phyloP scores from a whole-genome alignment of 495 filamentous ascomycete species.

The Neurospora sp. region DNA sequence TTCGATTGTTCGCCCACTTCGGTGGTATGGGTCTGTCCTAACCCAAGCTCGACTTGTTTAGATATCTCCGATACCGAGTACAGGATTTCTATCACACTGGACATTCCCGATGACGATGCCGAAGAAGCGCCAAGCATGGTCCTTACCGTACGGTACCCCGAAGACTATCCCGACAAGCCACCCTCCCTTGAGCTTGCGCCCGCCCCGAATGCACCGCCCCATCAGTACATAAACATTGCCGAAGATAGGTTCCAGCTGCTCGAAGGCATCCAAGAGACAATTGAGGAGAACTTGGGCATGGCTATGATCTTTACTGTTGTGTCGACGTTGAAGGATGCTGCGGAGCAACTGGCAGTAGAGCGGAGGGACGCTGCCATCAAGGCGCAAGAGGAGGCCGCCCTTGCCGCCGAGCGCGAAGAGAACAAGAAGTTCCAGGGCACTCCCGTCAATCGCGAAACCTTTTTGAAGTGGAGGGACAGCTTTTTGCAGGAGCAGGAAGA shows the following conservation, averaged over 20 bases:
- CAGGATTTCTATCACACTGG: slow-evolving; percentile 70
- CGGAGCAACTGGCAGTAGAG: slow-evolving; percentile 66
- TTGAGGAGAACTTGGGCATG: slow-evolving; percentile 89
- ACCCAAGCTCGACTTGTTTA: slow-evolving; percentile 19
- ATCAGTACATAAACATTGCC: slow-evolving; percentile 46
- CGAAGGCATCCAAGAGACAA: slow-evolving; percentile 51
- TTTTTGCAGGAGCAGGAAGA: slow-evolving; percentile 77
- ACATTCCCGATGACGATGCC: slow-evolving; percentile 47
- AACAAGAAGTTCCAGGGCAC: slow-evolving; percentile 95
- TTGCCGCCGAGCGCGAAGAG: slow-evolving; percentile 77
- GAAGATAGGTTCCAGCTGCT: slow-evolving; percentile 65
- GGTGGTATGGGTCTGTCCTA: neutral
- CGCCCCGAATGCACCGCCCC: slow-evolving; percentile 56
- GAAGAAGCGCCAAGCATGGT: slow-evolving; percentile 55
- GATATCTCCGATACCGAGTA: slow-evolving; percentile 82
- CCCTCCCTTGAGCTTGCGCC: slow-evolving; percentile 67
- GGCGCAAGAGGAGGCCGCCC: slow-evolving; percentile 52
- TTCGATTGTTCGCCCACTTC: slow-evolving; percentile 21
- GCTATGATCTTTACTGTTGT: slow-evolving; percentile 96
- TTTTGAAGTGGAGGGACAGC: slow-evolving; percentile 67
- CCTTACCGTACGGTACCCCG: slow-evolving; percentile 76
- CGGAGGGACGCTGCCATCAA: slow-evolving; percentile 51
- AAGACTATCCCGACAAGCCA: slow-evolving; percentile 75
- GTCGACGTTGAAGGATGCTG: slow-evolving; percentile 74
- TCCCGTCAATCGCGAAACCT: slow-evolving; percentile 72